Conservation (phyloP, 1,284 basidiomycete genomes). For the Ustilago tritici region DNA sequence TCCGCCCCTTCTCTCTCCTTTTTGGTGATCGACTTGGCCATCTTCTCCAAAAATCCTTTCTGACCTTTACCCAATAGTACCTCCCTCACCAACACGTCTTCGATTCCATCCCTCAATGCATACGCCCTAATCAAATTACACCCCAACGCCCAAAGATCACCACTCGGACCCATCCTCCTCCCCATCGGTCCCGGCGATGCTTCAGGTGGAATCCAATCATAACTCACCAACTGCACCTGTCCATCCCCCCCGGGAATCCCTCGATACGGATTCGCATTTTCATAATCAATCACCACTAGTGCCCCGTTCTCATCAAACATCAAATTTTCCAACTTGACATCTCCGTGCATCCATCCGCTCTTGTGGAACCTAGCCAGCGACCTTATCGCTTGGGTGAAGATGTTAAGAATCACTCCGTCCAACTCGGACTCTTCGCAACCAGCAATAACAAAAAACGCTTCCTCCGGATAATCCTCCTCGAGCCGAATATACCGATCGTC, state of each 20-base stretch:
- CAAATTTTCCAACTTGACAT: slow-evolving; percentile 68
- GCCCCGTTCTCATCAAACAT: slow-evolving; percentile 63
- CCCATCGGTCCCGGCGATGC: slow-evolving; percentile 58
- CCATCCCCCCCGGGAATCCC: slow-evolving; percentile 63
- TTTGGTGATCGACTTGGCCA: slow-evolving; percentile 24
- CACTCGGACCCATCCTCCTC: slow-evolving; percentile 61
- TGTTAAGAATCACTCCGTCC: slow-evolving; percentile 57
- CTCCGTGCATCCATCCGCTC: slow-evolving; percentile 67
- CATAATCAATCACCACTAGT: slow-evolving; percentile 66
- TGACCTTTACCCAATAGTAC: slow-evolving; percentile 58
- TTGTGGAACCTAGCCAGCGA: slow-evolving; percentile 60
- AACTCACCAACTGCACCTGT: slow-evolving; percentile 61
- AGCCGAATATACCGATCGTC: slow-evolving; percentile 64
- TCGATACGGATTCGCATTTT: slow-evolving; percentile 67
- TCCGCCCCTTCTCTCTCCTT: slow-evolving; percentile 10
- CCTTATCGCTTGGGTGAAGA: slow-evolving; percentile 61
- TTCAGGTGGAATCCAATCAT: slow-evolving; percentile 68
- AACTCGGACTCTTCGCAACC: slow-evolving; percentile 66
- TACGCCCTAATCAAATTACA: slow-evolving; percentile 65
- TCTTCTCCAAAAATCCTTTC: slow-evolving; percentile 52
- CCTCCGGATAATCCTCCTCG: slow-evolving; percentile 68
- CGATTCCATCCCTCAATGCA: slow-evolving; percentile 64
- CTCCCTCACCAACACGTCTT: slow-evolving; percentile 58
- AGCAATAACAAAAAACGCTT: slow-evolving; percentile 68
- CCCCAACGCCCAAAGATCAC: slow-evolving; percentile 66